These are phyloP conservation scores for Ganoderma resinaceum DNA, from an alignment of 1,284 basidiomycete species.

Conservation along the genomic window DNA sequence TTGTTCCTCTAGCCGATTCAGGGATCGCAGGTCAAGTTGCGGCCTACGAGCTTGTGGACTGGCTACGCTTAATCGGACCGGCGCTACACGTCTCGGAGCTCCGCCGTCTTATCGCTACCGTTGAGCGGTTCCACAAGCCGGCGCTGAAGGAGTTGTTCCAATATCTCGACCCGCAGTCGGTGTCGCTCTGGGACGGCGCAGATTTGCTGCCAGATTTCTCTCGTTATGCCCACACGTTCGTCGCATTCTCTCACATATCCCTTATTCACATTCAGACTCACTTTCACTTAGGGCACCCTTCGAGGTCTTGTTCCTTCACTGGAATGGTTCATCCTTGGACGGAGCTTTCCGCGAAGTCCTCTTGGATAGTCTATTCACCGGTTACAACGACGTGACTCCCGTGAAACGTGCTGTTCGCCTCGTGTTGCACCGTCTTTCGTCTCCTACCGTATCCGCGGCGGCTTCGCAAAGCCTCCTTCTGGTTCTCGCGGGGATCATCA, in stretches of 20 bases:
- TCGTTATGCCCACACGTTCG: slow-evolving; percentile 18
- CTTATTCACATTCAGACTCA: not conserved
- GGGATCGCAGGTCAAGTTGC: slow-evolving; percentile 40
- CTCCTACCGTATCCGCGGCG: not conserved
- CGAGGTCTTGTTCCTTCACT: slow-evolving; percentile 54
- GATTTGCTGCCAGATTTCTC: slow-evolving; percentile 1
- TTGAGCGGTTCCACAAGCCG: slow-evolving; percentile 51
- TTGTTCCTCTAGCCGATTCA: slow-evolving; percentile 42
- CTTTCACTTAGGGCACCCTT: slow-evolving; percentile 46
- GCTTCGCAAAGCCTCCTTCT: slow-evolving; percentile 20
- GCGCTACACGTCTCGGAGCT: slow-evolving; percentile 46
- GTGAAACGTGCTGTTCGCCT: slow-evolving; percentile 47
- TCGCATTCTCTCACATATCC: too few species aligned
- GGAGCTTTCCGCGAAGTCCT: slow-evolving; percentile 35
- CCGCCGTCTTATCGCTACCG: slow-evolving; percentile 45
- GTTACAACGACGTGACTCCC: slow-evolving; percentile 34
- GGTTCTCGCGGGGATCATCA: slow-evolving; percentile 26
- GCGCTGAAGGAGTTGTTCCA: slow-evolving; percentile 52
- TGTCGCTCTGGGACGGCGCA: slow-evolving; percentile 49
- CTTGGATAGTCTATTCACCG: slow-evolving; percentile 41
- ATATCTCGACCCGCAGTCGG: slow-evolving; percentile 47
- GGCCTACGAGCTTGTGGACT: slow-evolving; percentile 66
- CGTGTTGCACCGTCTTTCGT: slow-evolving; percentile 47
- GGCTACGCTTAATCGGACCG: slow-evolving; percentile 56
- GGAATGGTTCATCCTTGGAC: slow-evolving; percentile 36